Evolutionary conservation across 1,284 basidiomycete species (phyloP).

Genomic region (Trichosporon asahii): DNA sequence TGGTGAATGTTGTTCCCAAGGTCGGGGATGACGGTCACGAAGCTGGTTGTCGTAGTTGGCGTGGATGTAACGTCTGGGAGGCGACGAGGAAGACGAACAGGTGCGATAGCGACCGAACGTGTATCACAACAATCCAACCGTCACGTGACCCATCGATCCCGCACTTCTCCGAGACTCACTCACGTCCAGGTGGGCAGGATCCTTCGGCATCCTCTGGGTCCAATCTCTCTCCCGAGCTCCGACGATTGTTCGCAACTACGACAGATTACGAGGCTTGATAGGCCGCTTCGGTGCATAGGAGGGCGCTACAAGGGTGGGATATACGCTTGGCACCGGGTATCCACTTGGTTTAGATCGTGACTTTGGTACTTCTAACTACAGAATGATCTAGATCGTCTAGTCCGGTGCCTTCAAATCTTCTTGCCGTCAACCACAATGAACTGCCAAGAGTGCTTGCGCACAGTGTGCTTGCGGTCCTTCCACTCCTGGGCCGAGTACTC

Average conservation of each 20-base stretch:
- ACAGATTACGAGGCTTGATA: too few relatives aligned
- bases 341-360: too few relatives aligned
- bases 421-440: constrained; percentile 15
- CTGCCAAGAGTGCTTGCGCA: constrained; percentile 45
- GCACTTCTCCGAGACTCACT: constrained; percentile 3
- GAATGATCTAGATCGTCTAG: too few relatives aligned
- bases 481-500: constrained; percentile 28
- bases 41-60: neutral
- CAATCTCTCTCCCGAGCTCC: too few relatives aligned
- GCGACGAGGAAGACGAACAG: neutral
- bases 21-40: neutral
- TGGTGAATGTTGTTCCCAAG: neutral
- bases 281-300: too few relatives aligned
- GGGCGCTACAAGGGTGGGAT: too few relatives aligned
- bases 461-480: constrained; percentile 25
- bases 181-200: neutral
- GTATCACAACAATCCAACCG: neutral
- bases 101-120: neutral
- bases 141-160: neutral
- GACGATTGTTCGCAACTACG: too few relatives aligned
- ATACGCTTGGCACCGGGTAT: too few relatives aligned
- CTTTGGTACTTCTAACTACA: too few relatives aligned
- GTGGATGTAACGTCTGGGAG: neutral
- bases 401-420: neutral
- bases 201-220: too few relatives aligned